Evolutionary conservation across 2,329 filamentous ascomycete species (phyloP).

Genomic region (Blastomyces gilchristii): DNA sequence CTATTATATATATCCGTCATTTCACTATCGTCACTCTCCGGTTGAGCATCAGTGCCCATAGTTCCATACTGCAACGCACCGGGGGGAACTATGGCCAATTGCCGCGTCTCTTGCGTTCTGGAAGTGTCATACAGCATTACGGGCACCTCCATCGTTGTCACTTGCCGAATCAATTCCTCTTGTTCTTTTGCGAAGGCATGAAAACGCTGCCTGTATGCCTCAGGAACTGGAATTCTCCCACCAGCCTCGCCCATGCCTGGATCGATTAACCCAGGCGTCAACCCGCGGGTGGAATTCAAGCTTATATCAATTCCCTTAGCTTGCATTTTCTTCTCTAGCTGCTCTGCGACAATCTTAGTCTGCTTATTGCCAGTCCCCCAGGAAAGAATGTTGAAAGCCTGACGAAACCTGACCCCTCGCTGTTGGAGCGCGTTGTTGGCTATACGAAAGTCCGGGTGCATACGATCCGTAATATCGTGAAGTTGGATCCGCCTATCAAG

Average conservation of each 20-base stretch:
- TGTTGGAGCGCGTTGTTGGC: conserved; percentile 23
- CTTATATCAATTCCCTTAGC: conserved; percentile 8
- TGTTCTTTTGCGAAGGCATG: background rate
- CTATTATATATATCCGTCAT: background rate
- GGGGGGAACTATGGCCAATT: background rate
- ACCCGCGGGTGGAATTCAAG: conserved; percentile 15
- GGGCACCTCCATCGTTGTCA: background rate
- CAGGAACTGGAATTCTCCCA: conserved; percentile 13
- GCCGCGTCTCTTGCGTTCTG: background rate
- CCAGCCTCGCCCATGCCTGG: conserved; percentile 10
- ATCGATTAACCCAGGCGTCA: conserved; percentile 17
- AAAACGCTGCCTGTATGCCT: conserved; percentile 3
- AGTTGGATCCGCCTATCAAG: conserved; percentile 22
- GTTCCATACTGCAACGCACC: background rate
- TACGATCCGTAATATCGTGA: conserved; percentile 22
- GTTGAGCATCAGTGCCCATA: background rate
- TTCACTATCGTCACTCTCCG: background rate
- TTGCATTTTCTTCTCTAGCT: conserved; percentile 6
- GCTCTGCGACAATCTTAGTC: conserved; percentile 14
- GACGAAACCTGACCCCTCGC: conserved; percentile 21
- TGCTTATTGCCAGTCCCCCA: conserved; percentile 22
- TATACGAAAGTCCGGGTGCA: conserved; percentile 18
- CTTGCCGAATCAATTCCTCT: background rate
- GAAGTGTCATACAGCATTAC: background rate
- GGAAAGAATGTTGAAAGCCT: conserved; percentile 20